phyloP scores from a whole-genome alignment of 441 rosid species.

The Melastoma candidum region DNA sequence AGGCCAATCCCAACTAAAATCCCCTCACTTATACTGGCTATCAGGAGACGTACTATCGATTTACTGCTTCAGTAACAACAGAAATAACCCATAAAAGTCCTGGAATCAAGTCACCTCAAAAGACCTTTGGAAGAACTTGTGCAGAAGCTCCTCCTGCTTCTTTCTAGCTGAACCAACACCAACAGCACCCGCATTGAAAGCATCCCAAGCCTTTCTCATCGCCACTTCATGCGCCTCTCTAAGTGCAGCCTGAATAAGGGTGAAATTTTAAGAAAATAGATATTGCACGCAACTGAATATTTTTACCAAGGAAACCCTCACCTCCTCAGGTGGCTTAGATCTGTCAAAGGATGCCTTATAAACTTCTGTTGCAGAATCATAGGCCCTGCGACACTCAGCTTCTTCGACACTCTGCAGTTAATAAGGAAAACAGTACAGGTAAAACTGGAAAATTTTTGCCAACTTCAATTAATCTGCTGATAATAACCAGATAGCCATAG shows the following conservation, averaged over 20 bases:
- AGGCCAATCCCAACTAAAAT: no score
- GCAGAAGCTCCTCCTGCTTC: constrained; percentile 80
- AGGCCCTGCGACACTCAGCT: constrained; percentile 88
- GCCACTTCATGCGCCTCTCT: constrained; percentile 94
- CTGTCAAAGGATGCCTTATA: constrained; percentile 65
- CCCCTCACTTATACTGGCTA: no score
- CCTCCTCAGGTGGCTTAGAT: constrained; percentile 83
- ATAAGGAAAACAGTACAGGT: constrained; percentile 5
- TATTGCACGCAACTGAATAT: constrained; percentile 8
- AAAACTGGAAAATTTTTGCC: neutral
- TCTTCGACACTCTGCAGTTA: constrained; percentile 87
- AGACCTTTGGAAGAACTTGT: constrained; percentile 65
- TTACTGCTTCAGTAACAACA: neutral
- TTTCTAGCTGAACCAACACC: constrained; percentile 77
- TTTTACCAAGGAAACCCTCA: constrained; percentile 26
- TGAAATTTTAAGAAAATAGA: constrained; percentile 22
- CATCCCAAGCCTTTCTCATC: constrained; percentile 58
- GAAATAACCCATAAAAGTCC: neutral
- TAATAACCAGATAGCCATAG: no score
- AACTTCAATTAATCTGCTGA: neutral
- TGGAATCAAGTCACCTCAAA: constrained; percentile 48
- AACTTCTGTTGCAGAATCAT: constrained; percentile 68
- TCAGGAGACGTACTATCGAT: no score
- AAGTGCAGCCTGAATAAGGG: constrained; percentile 48
- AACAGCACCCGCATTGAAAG: constrained; percentile 66